These are phyloP conservation scores for Xerocomellus intermedius DNA, from an alignment of 768 basidiomycete genomes.

Conservation along the genomic window DNA sequence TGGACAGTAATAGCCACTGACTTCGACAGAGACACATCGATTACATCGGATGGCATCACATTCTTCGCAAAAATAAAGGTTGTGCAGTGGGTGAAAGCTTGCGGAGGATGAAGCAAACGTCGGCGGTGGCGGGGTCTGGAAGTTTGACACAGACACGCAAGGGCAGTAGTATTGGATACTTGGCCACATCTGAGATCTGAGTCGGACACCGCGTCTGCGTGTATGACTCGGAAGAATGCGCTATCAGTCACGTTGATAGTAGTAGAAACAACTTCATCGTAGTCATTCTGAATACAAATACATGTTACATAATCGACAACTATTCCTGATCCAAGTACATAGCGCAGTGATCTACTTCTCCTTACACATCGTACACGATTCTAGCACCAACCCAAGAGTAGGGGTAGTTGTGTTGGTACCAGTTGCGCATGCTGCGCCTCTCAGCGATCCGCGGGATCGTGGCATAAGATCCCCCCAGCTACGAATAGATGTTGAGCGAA, in stretches of 20 bases:
- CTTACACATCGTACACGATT: conserved; percentile 52
- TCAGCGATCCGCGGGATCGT: conserved; percentile 82
- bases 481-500: conserved; percentile 1
- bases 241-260: not conserved
- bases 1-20: conserved; percentile 97
- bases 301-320: conserved; percentile 14
- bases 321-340: conserved; percentile 4
- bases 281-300: not conserved
- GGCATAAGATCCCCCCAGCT: conserved; percentile 91
- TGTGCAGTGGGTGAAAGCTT: conserved; percentile 80
- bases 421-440: conserved; percentile 79
- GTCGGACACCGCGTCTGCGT: no score
- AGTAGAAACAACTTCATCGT: not conserved
- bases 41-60: conserved; percentile 95
- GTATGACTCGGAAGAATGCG: not conserved
- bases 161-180: conserved; percentile 68
- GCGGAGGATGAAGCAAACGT: conserved; percentile 74
- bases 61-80: conserved; percentile 97
- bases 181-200: conserved; percentile 37
- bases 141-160: conserved; percentile 53
- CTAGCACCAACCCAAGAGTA: conserved; percentile 85
- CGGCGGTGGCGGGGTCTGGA: conserved; percentile 61
- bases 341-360: not conserved
- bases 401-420: conserved; percentile 88
- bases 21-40: conserved; percentile 87